Evolutionary conservation across 1,284 basidiomycete genomes (phyloP), one percentile per base, ranked within the genome.

Genomic region (Malassezia cuniculi): DNA sequence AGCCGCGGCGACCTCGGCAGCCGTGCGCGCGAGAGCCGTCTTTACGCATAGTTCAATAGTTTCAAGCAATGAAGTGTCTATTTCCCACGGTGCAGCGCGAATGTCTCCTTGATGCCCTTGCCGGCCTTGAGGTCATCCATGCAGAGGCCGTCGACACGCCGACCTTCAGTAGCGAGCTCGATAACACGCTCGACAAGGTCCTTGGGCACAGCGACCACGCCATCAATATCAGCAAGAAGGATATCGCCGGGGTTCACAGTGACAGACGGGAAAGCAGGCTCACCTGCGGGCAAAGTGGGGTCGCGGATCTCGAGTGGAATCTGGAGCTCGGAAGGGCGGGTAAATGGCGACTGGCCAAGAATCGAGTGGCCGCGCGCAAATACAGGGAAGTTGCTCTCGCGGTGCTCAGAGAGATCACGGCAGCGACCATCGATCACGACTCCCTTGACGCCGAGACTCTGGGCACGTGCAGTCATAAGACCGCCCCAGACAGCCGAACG

Each of bases 401-500:
- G 74, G 54, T 85, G 82, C 68, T 90, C 86, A 3, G 72, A 70
- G 9, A 86, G 65, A 67, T 90, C 85, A 49, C 86, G 75, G 69
- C 82, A 84, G 9, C 82, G 75, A 2, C 85, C 85, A 33, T 71
- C 69, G 39, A 90, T 79, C 33, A 90, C 72, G 24, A 83, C 82
- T 5, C 82, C 85, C 12, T 73, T 69, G 4, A 78, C 78, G 16
- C 74, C 75, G 28, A 78, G 75, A 10, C 75, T 71, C 56, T 78
- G 75, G 0, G 85, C 84, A 12, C 84, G 80, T 0, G 82, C 80
- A 1, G 82, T 80, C 82, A 90, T 85, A 22, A 90, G 74, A 3
- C 85, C 86, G 6, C 86, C 86, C 82, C 86, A 87, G 0, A 85
- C 80, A 1, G 85, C 85, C 50, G 81, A 85, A 64, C 81, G 82